These are phyloP conservation scores for Erysimum cheiranthoides DNA, from an alignment of 345 rosid species.

Conservation along the genomic window DNA sequence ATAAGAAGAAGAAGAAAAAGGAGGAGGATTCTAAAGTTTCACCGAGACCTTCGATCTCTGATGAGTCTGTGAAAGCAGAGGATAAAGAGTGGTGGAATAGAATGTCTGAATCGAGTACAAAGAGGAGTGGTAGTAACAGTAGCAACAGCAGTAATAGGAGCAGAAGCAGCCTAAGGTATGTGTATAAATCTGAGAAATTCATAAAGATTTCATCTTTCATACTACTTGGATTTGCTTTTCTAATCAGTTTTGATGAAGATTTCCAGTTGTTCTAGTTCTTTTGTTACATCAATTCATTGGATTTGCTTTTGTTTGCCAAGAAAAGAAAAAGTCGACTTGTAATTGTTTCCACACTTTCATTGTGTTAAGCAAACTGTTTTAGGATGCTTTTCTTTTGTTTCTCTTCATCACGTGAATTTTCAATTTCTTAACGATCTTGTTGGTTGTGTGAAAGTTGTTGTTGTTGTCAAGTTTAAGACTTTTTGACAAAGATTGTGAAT, in stretches of 20 bases:
- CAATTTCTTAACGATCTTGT: conserved; percentile 12
- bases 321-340: background rate
- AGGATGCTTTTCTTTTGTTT: background rate
- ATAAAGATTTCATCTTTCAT: conserved; percentile 10
- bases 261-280: background rate
- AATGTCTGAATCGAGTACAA: conserved; percentile 48
- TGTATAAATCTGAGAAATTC: background rate
- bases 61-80: conserved; percentile 47
- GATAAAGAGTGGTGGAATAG: conserved; percentile 80
- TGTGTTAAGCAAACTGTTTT: conserved; percentile 1
- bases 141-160: conserved; percentile 49
- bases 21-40: conserved; percentile 47
- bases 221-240: conserved; percentile 19
- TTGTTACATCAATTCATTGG: background rate
- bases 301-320: conserved; percentile 7
- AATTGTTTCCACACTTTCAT: background rate
- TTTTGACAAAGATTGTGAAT: conserved; percentile 25
- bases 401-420: conserved; percentile 14
- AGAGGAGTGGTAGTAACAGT: conserved; percentile 56
- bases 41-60: conserved; percentile 56
- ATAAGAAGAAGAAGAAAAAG: conserved; percentile 43
- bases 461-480: conserved; percentile 17
- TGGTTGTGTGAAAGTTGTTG: conserved; percentile 21
- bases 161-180: conserved; percentile 52
- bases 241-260: conserved; percentile 3